These are phyloP conservation scores for Kodamaea leandrae DNA, from an alignment of 805 yeast genomes.

Conservation along the genomic window DNA sequence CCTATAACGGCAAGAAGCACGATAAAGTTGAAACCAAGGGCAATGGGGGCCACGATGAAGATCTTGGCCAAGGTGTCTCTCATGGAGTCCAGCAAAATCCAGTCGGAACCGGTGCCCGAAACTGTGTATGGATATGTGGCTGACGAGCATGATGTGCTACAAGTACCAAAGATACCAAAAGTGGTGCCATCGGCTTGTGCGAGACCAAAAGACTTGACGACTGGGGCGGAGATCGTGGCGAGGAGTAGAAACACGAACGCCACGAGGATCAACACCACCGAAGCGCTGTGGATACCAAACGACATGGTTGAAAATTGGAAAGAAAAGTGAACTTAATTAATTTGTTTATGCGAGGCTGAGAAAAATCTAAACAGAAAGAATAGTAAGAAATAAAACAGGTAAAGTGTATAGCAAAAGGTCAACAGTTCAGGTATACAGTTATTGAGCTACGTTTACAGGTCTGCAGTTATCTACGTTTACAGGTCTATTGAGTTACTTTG, in stretches of 20 bases:
- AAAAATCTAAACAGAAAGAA: not conserved
- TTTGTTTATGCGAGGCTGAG: not conserved
- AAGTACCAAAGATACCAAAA: conserved; percentile 71
- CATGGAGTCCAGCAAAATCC: conserved; percentile 47
- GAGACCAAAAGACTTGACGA: conserved; percentile 45
- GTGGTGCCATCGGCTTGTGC: conserved; percentile 45
- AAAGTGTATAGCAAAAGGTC: too few relatives aligned
- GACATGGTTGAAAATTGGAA: conserved; percentile 10
- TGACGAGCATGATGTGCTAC: conserved; percentile 43
- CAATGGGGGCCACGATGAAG: conserved; percentile 61
- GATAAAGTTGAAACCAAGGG: conserved; percentile 58
- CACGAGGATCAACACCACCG: conserved; percentile 43
- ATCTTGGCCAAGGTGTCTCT: conserved; percentile 54
- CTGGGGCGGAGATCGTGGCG: conserved; percentile 63
- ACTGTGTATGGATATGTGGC: conserved; percentile 45
- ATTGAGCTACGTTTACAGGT: too few relatives aligned
- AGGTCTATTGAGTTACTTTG: too few relatives aligned
- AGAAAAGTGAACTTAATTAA: not conserved
- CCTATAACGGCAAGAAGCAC: conserved; percentile 23
- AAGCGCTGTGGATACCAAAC: conserved; percentile 38
- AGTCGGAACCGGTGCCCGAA: conserved; percentile 29
- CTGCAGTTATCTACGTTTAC: too few relatives aligned
- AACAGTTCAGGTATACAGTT: too few relatives aligned
- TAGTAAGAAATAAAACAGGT: not conserved
- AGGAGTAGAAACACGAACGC: conserved; percentile 63